A percentile compares a stretch with the other conserved stretches of the same genome.
phyloP scores from a whole-genome alignment of 2,329 filamentous ascomycete species.

The Epichloe gansuensis region DNA sequence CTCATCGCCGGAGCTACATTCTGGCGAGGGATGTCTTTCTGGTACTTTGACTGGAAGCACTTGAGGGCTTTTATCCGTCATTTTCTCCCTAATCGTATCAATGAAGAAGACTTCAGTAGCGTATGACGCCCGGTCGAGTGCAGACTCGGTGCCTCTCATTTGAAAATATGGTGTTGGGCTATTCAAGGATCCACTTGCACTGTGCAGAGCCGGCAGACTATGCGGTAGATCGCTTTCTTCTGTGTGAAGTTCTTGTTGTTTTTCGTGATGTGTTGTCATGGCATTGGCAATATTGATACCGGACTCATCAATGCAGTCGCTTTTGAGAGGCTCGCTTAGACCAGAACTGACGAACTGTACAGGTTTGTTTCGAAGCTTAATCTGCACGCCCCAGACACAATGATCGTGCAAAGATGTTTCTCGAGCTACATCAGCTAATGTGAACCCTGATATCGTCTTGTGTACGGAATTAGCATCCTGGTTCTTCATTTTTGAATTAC shows the following conservation, averaged over 20 bases:
- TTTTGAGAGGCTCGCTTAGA: conserved; percentile 34
- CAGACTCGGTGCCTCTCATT: neutral
- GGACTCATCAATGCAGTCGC: neutral
- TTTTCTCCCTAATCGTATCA: conserved; percentile 21
- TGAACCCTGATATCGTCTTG: conserved; percentile 10
- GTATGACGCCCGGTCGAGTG: neutral
- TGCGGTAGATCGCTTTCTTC: neutral
- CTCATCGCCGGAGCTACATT: conserved; percentile 46
- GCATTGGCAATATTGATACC: conserved; percentile 1
- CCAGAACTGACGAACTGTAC: conserved; percentile 43
- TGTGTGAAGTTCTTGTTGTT: neutral
- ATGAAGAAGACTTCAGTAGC: conserved; percentile 20
- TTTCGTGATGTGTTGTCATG: neutral
- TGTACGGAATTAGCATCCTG: neutral
- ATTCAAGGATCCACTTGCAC: neutral
- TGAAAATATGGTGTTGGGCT: neutral
- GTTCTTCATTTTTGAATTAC: neutral
- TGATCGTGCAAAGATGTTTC: conserved; percentile 34
- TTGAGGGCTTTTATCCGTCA: neutral
- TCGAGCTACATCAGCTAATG: conserved; percentile 33
- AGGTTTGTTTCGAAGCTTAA: conserved; percentile 34
- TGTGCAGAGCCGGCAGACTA: neutral
- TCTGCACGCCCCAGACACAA: conserved; percentile 24
- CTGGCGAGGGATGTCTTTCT: conserved; percentile 11
- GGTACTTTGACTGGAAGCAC: conserved; percentile 6